phyloP scores from a whole-genome alignment of 805 yeast species.

The Candida tibetensis region DNA sequence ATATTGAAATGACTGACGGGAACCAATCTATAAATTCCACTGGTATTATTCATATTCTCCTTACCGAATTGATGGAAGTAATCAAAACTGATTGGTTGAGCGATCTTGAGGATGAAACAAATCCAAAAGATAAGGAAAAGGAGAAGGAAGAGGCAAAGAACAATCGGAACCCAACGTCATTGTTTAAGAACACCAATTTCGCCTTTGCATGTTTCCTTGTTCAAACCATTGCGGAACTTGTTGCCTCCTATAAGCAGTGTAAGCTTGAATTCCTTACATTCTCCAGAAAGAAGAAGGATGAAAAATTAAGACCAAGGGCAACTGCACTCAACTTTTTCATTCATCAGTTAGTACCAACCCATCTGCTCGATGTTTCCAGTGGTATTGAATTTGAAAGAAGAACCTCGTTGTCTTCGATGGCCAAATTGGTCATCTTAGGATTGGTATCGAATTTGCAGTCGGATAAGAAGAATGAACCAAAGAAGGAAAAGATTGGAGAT shows the following conservation, averaged over 20 bases:
- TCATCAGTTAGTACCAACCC: conserved; percentile 66
- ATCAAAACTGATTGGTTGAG: conserved; percentile 38
- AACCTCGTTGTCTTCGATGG: conserved; percentile 54
- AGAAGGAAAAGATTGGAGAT: conserved; percentile 39
- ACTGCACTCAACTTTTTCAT: conserved; percentile 75
- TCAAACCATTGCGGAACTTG: conserved; percentile 63
- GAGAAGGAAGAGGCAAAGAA: conserved; percentile 9
- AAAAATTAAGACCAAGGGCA: conserved; percentile 62
- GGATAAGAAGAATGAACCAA: conserved; percentile 30
- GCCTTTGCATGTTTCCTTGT: conserved; percentile 67
- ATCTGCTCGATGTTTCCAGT: conserved; percentile 31
- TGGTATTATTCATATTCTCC: conserved; percentile 61
- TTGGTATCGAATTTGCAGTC: conserved; percentile 53
- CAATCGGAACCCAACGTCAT: conserved; percentile 5
- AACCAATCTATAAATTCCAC: conserved; percentile 25
- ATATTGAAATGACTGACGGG: conserved; percentile 31
- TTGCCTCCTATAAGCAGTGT: conserved; percentile 75
- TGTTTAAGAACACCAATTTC: conserved; percentile 36
- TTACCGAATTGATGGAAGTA: conserved; percentile 60
- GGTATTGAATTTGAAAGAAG: conserved; percentile 50
- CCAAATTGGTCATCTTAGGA: conserved; percentile 59
- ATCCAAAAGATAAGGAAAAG: conserved; percentile 14
- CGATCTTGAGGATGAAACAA: conserved; percentile 17
- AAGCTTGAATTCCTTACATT: conserved; percentile 81
- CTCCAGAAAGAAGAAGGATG: conserved; percentile 50